Evolutionary conservation across 2,329 filamentous ascomycete species (phyloP), one percentile per base, ranked within the genome.

Genomic region (Alternaria tenuissima): DNA sequence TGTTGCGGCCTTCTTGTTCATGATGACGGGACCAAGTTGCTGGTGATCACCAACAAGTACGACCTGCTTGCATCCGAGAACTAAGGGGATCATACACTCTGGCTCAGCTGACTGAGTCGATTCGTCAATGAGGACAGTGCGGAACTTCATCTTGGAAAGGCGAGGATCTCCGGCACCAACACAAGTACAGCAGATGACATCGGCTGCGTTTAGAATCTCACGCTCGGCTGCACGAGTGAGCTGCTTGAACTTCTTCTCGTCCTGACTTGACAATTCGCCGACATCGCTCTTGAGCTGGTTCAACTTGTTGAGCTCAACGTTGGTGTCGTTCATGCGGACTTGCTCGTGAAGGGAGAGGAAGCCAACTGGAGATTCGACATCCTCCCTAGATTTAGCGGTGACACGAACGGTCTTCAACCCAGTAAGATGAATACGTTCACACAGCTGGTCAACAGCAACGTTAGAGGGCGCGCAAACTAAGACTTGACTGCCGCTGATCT

Each of bases 1-100:
- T 81, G 98, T 98, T 63, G 95, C 95, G 14, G 95, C 95, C 81
- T 98, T 98, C 86, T 99, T 99, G 86, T 99, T 99, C 94, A 99
- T 99, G 76, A 99, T 98, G 72, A 99, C 95, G 1, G 95, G 95
- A 0, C 95, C 95, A 66, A 99, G 88, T 78, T 99, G 95, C 80
- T 98, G 96, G 80, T 99, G 95, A 76, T 99, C 95, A 76, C 95
- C 95, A 42, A 99, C 95, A 36, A 99, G 87, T n/a, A 99, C 95
- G 51, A 97, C 93, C 79, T 99, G 95, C 82, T 99, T 99, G 84
- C 95, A 99, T 52, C 95, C 95, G 22, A 99, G 86, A 32, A 99
- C 94, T 41, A 99, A 84, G 18, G 95, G 95, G 71, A 99, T 99
- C 93, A 99, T 96, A 79, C 95, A 99, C 79, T 99, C 95, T 0